Base-by-base conservation (phyloP, 1,284 basidiomycete genomes). In the Heterobasidion parviporum region DNA sequence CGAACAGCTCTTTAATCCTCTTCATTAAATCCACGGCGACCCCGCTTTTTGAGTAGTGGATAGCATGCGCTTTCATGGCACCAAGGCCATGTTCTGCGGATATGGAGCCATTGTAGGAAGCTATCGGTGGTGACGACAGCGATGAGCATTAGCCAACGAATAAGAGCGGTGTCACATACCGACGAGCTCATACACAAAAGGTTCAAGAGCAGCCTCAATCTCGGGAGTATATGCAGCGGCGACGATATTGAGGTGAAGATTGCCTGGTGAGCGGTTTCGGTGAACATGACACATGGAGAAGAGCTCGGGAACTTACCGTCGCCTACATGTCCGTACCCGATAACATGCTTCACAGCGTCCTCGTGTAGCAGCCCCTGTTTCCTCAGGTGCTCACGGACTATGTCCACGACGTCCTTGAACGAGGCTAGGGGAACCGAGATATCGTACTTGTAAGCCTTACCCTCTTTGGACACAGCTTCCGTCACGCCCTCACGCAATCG, bases 61-160 rank as follows among this genome's bases (percentile, higher is more conserved):
- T 81, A 49, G 93, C 92, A 60, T 91, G 85, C 0, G 92, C 91
- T 74, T 99, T 99, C 91, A 95, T 95, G 0, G 89, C 78, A 5
- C 97, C 93, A 55, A 99, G 84, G 2, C 97, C 96, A 69, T 99
- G 96, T 68, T 99, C 96, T 1, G 97, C 97, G 8, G 94, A 97
- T 62, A 99, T 85, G 0, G 95, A 98, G 1, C 97, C 97, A 51
- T 83, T 80, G 67, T 88, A 78, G 6, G 78, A 81, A 20, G 82
- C 84, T 88, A 56, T 49, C n/a, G 56, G 45, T 26, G 43, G 46
- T 2, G 8, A 50, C 16, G 57, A 50, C n/a, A 57, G 44, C 26
- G 43, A 49, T 3, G 8, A 50, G 18, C 52, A 52, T 36, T 48
- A 14, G 32, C 18, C 50, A 49, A 36, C 51, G 51, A 7, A 41